phyloP scores from a whole-genome alignment of 139 green algal genomes.

The Pseudopediastrum boryanum region DNA sequence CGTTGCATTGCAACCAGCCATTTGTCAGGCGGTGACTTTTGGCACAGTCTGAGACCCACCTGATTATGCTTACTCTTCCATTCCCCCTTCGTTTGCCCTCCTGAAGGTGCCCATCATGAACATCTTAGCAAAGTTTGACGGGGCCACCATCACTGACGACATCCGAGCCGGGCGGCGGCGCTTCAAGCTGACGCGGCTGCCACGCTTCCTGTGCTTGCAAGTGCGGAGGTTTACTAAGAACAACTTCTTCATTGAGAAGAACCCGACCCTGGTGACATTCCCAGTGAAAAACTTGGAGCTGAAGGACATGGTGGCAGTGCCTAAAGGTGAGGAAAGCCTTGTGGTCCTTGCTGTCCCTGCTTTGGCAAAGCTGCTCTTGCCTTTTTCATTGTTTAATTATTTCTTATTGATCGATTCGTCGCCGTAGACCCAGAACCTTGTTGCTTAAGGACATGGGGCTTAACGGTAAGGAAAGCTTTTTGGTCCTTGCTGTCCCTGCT shows the following conservation, averaged over 20 bases:
- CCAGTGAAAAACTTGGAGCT: constrained; percentile 94
- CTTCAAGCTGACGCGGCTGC: constrained; percentile 84
- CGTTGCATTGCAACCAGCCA: too few relatives aligned
- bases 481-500: too few relatives aligned
- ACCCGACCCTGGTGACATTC: constrained; percentile 99
- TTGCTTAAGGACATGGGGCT: constrained; percentile 82
- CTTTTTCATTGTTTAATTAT: too few relatives aligned
- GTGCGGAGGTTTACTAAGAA: constrained; percentile 96
- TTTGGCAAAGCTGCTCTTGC: too few relatives aligned
- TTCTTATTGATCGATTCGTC: too few relatives aligned
- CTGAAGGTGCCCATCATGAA: constrained; percentile 90
- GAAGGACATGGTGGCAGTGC: constrained; percentile 74
- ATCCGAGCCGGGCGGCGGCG: constrained; percentile 75
- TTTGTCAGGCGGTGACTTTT: too few relatives aligned
- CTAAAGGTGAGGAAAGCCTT: constrained; percentile 23
- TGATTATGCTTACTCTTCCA: too few relatives aligned
- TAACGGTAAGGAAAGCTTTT: constrained; percentile 11
- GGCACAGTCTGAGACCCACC: too few relatives aligned
- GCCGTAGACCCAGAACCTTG: too few relatives aligned
- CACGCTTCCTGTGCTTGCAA: constrained; percentile 54
- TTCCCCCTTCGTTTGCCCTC: too few relatives aligned
- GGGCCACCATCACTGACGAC: constrained; percentile 76
- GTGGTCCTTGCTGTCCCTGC: too few relatives aligned
- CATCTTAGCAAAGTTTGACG: constrained; percentile 94
- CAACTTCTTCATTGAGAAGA: constrained; percentile 95